A percentile compares a stretch with the other conserved stretches of the same genome.
phyloP scores from a whole-genome alignment of 805 yeast genomes.

The Suhomyces faveliae region DNA sequence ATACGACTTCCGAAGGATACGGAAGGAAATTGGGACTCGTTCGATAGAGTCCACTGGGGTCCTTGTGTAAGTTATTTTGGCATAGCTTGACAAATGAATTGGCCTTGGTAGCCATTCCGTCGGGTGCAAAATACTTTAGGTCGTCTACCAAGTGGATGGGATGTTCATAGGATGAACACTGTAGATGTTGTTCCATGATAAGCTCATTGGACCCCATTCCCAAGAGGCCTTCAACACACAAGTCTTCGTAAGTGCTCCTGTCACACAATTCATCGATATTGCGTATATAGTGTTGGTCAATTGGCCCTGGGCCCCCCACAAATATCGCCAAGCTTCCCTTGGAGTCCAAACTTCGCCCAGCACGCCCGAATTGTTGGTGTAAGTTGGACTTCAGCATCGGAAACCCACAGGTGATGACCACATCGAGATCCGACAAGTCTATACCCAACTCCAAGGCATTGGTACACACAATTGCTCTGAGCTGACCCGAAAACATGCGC shows the following conservation, averaged over 20 bases:
- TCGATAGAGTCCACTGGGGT: slow-evolving; percentile 28
- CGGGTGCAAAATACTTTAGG: slow-evolving; percentile 52
- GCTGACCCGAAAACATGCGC: slow-evolving; percentile 84
- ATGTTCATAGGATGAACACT: slow-evolving; percentile 89
- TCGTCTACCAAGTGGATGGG: slow-evolving; percentile 62
- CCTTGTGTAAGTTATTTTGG: slow-evolving; percentile 35
- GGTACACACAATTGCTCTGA: slow-evolving; percentile 88
- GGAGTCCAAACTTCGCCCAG: slow-evolving; percentile 73
- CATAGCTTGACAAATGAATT: slow-evolving; percentile 33
- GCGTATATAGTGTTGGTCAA: slow-evolving; percentile 79
- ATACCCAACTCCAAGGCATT: slow-evolving; percentile 95
- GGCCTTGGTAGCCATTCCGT: slow-evolving; percentile 14
- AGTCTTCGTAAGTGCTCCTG: slow-evolving; percentile 35
- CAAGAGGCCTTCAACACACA: slow-evolving; percentile 38
- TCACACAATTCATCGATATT: slow-evolving; percentile 61
- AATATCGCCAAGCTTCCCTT: slow-evolving; percentile 82
- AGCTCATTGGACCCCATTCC: slow-evolving; percentile 32
- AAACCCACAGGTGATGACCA: slow-evolving; percentile 89
- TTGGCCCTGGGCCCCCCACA: slow-evolving; percentile 79
- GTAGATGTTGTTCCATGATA: slow-evolving; percentile 79
- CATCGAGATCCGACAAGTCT: slow-evolving; percentile 90
- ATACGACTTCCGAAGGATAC: slow-evolving; percentile 75
- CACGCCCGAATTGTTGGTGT: slow-evolving; percentile 96
- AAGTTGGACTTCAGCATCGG: slow-evolving; percentile 84
- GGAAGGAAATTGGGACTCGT: slow-evolving; percentile 59